These are phyloP conservation scores for Curvularia sp. DNA, from an alignment of 2,329 filamentous ascomycete species.

Conservation along the genomic window DNA sequence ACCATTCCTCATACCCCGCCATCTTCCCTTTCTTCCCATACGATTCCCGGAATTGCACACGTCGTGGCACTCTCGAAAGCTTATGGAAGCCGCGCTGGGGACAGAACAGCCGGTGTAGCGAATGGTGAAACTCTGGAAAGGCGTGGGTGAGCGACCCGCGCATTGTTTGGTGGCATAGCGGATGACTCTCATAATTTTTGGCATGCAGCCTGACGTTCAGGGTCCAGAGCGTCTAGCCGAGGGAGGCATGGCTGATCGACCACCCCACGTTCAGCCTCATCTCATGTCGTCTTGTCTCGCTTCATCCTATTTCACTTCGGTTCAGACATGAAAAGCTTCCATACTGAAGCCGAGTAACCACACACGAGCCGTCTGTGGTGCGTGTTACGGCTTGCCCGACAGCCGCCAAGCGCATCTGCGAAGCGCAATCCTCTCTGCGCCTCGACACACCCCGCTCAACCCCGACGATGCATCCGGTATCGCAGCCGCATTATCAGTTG, in stretches of 20 bases:
- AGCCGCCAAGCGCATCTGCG: neutral
- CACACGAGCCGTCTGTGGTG: neutral
- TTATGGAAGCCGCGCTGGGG: constrained; percentile 41
- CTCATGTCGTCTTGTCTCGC: neutral
- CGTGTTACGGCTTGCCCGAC: neutral
- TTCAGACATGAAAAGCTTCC: neutral
- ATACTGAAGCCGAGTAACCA: neutral
- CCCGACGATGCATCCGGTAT: neutral
- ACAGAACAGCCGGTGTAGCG: constrained; percentile 41
- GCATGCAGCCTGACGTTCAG: constrained; percentile 36
- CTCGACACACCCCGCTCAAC: neutral
- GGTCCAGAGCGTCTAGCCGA: constrained; percentile 27
- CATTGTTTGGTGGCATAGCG: constrained; percentile 35
- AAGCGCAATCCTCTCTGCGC: neutral
- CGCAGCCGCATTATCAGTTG: neutral
- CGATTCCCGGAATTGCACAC: constrained; percentile 27
- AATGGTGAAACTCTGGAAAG: constrained; percentile 39
- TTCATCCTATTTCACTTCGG: neutral
- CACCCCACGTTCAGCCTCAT: constrained; percentile 7
- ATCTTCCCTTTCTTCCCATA: constrained; percentile 27
- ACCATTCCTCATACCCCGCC: constrained; percentile 44
- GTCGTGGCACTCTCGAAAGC: constrained; percentile 42
- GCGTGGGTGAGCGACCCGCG: constrained; percentile 34
- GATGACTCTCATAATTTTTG: constrained; percentile 38
- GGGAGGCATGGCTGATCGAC: constrained; percentile 12